phyloP scores from a whole-genome alignment of 371 early-diverging fungal species.

The Synchytrium microbalum region DNA sequence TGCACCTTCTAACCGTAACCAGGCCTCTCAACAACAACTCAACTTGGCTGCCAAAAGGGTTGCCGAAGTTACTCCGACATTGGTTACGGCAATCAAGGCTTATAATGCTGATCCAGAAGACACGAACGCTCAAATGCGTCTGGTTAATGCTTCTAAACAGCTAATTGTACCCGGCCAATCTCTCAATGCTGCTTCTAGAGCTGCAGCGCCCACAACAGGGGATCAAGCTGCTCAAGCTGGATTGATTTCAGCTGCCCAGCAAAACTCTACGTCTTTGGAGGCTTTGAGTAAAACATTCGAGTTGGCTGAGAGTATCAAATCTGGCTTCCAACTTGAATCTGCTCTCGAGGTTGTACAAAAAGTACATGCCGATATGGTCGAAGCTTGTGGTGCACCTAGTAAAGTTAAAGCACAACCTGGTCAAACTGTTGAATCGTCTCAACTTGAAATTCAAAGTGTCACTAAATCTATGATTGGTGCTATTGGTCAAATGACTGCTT shows the following conservation, averaged over 20 bases:
- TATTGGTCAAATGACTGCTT: constrained; percentile 16
- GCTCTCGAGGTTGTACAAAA: constrained; percentile 11
- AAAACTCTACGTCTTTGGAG: constrained; percentile 24
- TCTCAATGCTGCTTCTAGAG: constrained; percentile 26
- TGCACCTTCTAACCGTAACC: constrained; percentile 37
- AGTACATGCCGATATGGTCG: constrained; percentile 3
- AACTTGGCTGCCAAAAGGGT: constrained; percentile 28
- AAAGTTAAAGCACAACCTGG: constrained; percentile 6
- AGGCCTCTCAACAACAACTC: constrained; percentile 35
- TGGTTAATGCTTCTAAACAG: constrained; percentile 32
- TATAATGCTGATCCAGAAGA: constrained; percentile 23
- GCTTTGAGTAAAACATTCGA: constrained; percentile 22
- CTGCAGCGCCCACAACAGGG: constrained; percentile 30
- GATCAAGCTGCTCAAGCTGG: constrained; percentile 27
- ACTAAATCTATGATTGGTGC: constrained; percentile 13
- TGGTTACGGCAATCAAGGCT: constrained; percentile 21
- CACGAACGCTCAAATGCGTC: constrained; percentile 23
- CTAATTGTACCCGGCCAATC: constrained; percentile 24
- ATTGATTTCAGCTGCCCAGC: constrained; percentile 24
- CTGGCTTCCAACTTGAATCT: constrained; percentile 11
- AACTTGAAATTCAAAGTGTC: constrained; percentile 13
- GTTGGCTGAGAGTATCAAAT: constrained; percentile 24
- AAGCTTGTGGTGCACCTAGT: not conserved
- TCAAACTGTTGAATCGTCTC: constrained; percentile 16
- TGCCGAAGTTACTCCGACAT: constrained; percentile 21